phyloP scores from a whole-genome alignment of 495 filamentous ascomycete species.

The Penicillium silybi region DNA sequence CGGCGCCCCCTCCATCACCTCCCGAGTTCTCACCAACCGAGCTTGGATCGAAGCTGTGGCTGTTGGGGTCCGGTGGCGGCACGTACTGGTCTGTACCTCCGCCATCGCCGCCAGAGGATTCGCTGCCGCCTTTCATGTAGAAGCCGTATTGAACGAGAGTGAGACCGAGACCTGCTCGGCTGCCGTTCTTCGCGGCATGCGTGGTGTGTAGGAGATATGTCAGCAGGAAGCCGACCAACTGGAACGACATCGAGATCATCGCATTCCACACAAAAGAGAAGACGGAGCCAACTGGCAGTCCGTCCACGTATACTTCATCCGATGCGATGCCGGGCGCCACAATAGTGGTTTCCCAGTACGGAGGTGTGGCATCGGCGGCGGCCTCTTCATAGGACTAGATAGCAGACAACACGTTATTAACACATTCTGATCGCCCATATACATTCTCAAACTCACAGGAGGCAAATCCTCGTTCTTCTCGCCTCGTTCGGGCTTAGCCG shows the following conservation, averaged over 20 bases:
- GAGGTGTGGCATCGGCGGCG: conserved; percentile 90
- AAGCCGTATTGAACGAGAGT: conserved; percentile 97
- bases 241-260: conserved; percentile 98
- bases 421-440: background rate
- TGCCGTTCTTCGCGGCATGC: conserved; percentile 96
- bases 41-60: conserved; percentile 80
- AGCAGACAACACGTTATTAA: conserved; percentile 15
- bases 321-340: conserved; percentile 79
- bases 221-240: conserved; percentile 92
- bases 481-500: conserved; percentile 81
- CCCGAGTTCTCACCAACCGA: conserved; percentile 47
- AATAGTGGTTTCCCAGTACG: conserved; percentile 99
- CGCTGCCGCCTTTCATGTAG: conserved; percentile 70
- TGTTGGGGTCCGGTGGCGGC: conserved; percentile 79
- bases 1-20: conserved; percentile 29
- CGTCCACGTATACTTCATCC: conserved; percentile 95
- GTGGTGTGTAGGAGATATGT: conserved; percentile 98
- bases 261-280: conserved; percentile 98
- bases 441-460: conserved; percentile 61
- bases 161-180: conserved; percentile 87
- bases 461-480: conserved; percentile 82
- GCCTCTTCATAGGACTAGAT: conserved; percentile 94
- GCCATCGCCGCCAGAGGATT: conserved; percentile 44
- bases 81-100: conserved; percentile 48
- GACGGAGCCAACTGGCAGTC: conserved; percentile 89